These are phyloP conservation scores for Phaeosphaeria sp. DNA, from an alignment of 2,329 filamentous ascomycete species.

Conservation along the genomic window DNA sequence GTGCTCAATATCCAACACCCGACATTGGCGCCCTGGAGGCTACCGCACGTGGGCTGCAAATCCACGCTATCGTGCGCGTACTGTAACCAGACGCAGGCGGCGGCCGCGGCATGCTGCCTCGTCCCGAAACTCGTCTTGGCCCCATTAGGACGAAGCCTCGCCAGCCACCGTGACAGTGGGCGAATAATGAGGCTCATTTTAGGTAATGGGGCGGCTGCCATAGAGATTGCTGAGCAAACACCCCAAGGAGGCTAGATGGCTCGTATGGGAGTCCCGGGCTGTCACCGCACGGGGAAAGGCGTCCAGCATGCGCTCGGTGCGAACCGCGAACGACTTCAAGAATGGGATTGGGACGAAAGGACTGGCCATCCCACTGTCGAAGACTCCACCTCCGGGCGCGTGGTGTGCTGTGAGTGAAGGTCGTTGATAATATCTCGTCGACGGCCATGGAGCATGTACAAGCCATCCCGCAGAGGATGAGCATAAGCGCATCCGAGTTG, in stretches of 20 bases:
- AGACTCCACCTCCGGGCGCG: too few species aligned
- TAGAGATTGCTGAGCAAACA: conserved; percentile 4
- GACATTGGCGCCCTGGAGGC: conserved; percentile 12
- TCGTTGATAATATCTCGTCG: neutral
- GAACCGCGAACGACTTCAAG: neutral
- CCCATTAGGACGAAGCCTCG: conserved; percentile 16
- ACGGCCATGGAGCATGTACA: neutral
- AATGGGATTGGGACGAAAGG: neutral
- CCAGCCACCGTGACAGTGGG: conserved; percentile 11
- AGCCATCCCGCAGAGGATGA: conserved; percentile 15
- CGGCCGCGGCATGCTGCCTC: conserved; percentile 26
- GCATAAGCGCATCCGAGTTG: conserved; percentile 2
- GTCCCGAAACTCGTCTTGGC: conserved; percentile 25
- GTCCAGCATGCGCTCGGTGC: too few species aligned
- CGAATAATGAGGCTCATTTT: conserved; percentile 28
- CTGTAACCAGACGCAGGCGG: conserved; percentile 13
- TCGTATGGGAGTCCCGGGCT: conserved; percentile 27
- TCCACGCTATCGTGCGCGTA: conserved; percentile 17
- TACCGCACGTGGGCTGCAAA: conserved; percentile 21
- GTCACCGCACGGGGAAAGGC: conserved; percentile 21
- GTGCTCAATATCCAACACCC: conserved; percentile 15
- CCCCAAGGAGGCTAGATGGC: conserved; percentile 16
- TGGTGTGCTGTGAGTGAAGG: neutral
- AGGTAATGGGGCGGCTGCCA: conserved; percentile 25
- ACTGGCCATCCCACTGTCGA: neutral